Base-by-base conservation (phyloP, 257 asterid genomes). In the Lavandula angustifolia region DNA sequence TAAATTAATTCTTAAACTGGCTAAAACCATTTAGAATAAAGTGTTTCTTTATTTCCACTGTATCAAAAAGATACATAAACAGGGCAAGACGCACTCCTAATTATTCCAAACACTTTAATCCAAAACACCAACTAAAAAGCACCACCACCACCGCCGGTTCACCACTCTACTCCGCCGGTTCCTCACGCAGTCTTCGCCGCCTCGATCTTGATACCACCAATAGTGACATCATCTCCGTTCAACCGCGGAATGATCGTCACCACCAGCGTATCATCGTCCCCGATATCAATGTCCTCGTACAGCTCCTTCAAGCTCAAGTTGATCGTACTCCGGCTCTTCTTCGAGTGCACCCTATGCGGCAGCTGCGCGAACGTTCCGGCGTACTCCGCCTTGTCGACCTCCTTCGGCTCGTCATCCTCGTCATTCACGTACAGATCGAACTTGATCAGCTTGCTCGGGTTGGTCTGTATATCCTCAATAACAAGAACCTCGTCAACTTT, bases 181-280 rank as follows among this genome's bases (percentile, higher is more conserved):
- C 27, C 27, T 22, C 27, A 22, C 27, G 27, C 27, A 22, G 77
- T 50, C 1, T 79, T 77, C 40, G 82, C 9, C 3, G 80, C 49
- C 0, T 57, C 52, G 68, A 32, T 29, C 41, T 60, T 60, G 66
- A 60, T 43, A 3, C 54, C 66, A 60, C 66, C 53, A 60, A 60
- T 60, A 12, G 53, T 43, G 33, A 60, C 40, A 41, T 47, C 54
- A 13, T 31, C 2, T 4, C 66, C 66, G 40, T 60, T n/a, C 7
- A 9, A 33, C 16, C 66, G n/a, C 6, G 66, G 66, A 13, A 60
- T 17, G 8, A 60, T 32, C 4, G 66, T 60, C n/a, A 60, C 66
- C 2, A 41, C 53, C 11, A 60, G 0, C 1, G 54, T 27, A 22
- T 60, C 66, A 42, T 60, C 66, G 17, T 60, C 66, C 1, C 17